Percentiles rank a stretch among this genome's conserved stretches.
Evolutionary conservation across 2,329 filamentous ascomycete genomes (phyloP).

Genomic region (Alternaria longipes): DNA sequence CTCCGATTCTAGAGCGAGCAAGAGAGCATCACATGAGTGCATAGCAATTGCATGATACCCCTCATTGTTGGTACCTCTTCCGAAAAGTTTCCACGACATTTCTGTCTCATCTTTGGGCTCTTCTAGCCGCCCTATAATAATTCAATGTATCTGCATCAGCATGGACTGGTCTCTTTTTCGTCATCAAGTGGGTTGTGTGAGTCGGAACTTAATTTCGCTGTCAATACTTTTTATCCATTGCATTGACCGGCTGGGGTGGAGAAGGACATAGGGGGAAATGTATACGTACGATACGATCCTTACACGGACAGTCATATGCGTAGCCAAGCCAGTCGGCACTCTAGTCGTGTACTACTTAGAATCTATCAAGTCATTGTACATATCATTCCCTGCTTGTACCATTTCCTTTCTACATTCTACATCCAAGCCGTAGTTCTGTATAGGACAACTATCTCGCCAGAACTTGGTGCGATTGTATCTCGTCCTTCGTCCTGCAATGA

Average conservation of each 20-base stretch:
- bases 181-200: slow-evolving; percentile 15
- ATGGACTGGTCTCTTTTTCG: slow-evolving; percentile 24
- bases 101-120: slow-evolving; percentile 23
- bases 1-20: slow-evolving; percentile 38
- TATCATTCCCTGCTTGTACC: neutral
- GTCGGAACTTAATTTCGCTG: slow-evolving; percentile 33
- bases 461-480: neutral
- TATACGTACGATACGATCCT: neutral
- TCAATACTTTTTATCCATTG: slow-evolving; percentile 33
- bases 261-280: slow-evolving; percentile 4
- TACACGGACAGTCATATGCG: neutral
- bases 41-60: slow-evolving; percentile 37
- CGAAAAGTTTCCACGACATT: slow-evolving; percentile 21
- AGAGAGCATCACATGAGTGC: slow-evolving; percentile 16
- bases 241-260: slow-evolving; percentile 25
- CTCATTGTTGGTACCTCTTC: slow-evolving; percentile 17
- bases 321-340: slow-evolving; percentile 1
- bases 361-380: slow-evolving; percentile 1
- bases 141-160: slow-evolving; percentile 27
- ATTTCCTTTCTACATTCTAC: neutral
- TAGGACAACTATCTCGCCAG: neutral
- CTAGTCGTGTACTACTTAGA: neutral
- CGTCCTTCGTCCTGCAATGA: neutral
- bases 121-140: slow-evolving; percentile 20
- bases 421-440: neutral